Base-by-base conservation (phyloP, 2,329 filamentous ascomycete genomes). In the Westerdykella aurantiaca region DNA sequence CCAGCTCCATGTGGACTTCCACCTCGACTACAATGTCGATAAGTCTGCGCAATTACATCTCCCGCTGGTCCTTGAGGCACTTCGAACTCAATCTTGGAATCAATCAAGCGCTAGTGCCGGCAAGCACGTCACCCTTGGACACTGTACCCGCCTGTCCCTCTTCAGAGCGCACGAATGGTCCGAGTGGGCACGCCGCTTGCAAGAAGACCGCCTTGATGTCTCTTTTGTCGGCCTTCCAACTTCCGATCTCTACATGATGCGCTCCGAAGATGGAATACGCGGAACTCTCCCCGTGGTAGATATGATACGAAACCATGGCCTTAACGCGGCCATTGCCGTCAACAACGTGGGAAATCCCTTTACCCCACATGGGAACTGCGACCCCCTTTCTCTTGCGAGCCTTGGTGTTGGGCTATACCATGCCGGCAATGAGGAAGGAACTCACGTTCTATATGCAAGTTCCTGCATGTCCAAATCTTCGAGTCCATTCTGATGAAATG, bases 301-400 rank as follows among this genome's bases (percentile, higher is more conserved):
- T 4, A 70, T 87, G 67, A 82, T 86, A 47, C 70, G 73, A 33
- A 68, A 77, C 17, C 73, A 80, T 47, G 72, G 71, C 0, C 59
- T 87, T 3, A 73, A 80, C 46, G 80, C 74, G 18, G 16, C 80
- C 79, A 73, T 87, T 5, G 77, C 80, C 2, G 73, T 85, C 31
- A 87, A 87, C 56, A 88, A 88, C 55, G 78, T 88, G 12, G 83
- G 83, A 14, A 88, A 88, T 57, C 82, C 83, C 0, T 87, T 88
- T 54, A 87, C 84, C 6, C 84, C 84, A 0, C 79, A 82, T 56
- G 84, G 83, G 0, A 79, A 71, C 14, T 81, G 77, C 33, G 84
- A 87, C 65, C 83, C 83, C 1, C 59, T 88, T 39, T 71, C 71
- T 71, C 71, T 86, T 35, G 82, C 82, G 16, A 79, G 75, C 50